Evolutionary conservation across 768 basidiomycete species (phyloP), one percentile per base, ranked within the genome.

Genomic region (Phanerochaete carnosa): DNA sequence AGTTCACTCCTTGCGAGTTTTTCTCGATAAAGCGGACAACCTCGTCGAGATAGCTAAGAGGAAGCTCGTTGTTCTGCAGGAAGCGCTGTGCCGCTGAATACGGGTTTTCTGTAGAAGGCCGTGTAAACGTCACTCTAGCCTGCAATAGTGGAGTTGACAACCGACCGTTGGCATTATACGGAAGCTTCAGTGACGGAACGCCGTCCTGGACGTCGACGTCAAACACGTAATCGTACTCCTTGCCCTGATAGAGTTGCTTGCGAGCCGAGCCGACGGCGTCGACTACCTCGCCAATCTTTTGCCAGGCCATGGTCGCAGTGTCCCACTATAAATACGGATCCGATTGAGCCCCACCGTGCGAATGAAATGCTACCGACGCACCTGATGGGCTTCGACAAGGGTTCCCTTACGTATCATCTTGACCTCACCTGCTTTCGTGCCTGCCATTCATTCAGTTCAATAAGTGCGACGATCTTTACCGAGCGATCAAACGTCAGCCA

Each of bases 221-320:
- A 68, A 98, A 98, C n/a, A 99, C 96, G 68, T 97, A 97, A 75
- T 99, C 97, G 69, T 95, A 99, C 75, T 98, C 96, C 69, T 89
- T 88, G 19, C 97, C 97, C 66, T 94, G 74, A 69, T 90, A 89
- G n/a, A 97, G 80, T 73, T 95, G 92, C 74, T 92, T 95, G 59
- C 94, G 82, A n/a, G 86, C 85, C 35, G 88, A 86, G 25, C 95
- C 92, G 55, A 96, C 90, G 22, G 95, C 95, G 69, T 97, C 97
- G 3, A 95, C 94, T 5, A 98, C 95, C 66, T 95, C 90, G 25
- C 97, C 97, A 33, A 98, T 86, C 72, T 95, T 96, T 72, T 93
- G 85, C 97, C 97, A 99, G 26, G 80, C 81, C 19, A 74, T 76
- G 11, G 78, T 75, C 3, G 80, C 74, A 43, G 75, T 79, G 59